phyloP scores from a whole-genome alignment of 805 yeast species.

The Zygotorulaspora chibaensis region DNA sequence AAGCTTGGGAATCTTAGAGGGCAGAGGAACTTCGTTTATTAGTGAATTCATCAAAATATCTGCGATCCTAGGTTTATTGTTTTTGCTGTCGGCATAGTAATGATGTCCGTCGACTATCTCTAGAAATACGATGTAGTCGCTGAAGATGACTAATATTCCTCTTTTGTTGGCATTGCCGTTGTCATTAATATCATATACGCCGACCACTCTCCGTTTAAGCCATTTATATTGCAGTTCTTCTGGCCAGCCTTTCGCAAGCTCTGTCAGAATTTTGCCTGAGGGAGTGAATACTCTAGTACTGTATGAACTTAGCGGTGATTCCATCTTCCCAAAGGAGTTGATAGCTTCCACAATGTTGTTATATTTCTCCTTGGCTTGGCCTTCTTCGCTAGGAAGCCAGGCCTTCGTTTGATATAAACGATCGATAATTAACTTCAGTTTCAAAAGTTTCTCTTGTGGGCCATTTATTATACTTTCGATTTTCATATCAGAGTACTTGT shows the following conservation, averaged over 20 bases:
- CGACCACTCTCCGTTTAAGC: slow-evolving; percentile 80
- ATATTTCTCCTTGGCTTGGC: slow-evolving; percentile 40
- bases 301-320: slow-evolving; percentile 41
- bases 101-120: slow-evolving; percentile 44
- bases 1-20: slow-evolving; percentile 60
- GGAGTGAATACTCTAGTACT: slow-evolving; percentile 78
- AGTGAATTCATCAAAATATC: slow-evolving; percentile 88
- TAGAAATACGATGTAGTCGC: slow-evolving; percentile 70
- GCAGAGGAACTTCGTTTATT: slow-evolving; percentile 76
- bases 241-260: slow-evolving; percentile 86
- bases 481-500: slow-evolving; percentile 45
- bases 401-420: slow-evolving; percentile 50
- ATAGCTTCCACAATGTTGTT: slow-evolving; percentile 58
- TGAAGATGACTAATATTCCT: slow-evolving; percentile 70
- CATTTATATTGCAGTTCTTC: slow-evolving; percentile 81
- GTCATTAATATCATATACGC: slow-evolving; percentile 53
- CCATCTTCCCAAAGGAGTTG: slow-evolving; percentile 72
- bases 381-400: slow-evolving; percentile 38
- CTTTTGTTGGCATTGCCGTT: slow-evolving; percentile 33
- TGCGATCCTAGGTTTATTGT: slow-evolving; percentile 53
- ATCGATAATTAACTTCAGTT: slow-evolving; percentile 61
- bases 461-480: slow-evolving; percentile 62
- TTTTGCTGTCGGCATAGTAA: slow-evolving; percentile 18
- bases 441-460: slow-evolving; percentile 62
- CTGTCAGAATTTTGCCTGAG: slow-evolving; percentile 82